Conservation (phyloP, 306 rosid genomes). For the Sindora glabra region DNA sequence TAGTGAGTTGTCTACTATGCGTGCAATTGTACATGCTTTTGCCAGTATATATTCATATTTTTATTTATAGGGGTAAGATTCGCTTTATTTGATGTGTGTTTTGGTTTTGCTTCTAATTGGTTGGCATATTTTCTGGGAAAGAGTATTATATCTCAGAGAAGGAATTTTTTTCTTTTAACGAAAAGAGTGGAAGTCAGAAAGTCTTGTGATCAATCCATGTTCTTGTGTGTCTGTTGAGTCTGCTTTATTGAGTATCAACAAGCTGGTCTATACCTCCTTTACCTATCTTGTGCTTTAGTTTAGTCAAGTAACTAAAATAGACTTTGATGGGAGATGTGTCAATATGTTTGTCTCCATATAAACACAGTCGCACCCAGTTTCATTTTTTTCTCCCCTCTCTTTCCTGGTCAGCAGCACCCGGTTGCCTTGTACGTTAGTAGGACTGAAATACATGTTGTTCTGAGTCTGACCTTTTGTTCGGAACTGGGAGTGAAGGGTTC, state of each 20-base stretch:
- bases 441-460: no score
- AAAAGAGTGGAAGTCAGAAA: background rate
- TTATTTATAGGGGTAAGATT: slow-evolving; percentile 7
- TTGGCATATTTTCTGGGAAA: no score
- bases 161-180: no score
- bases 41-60: background rate
- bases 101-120: background rate
- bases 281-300: background rate
- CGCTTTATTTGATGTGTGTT: background rate
- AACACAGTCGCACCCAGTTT: no score
- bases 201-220: background rate
- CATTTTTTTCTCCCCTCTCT: no score
- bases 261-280: background rate
- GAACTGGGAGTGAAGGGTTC: no score
- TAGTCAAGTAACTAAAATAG: background rate
- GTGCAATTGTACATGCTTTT: background rate
- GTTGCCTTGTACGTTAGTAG: background rate
- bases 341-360: background rate
- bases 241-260: background rate
- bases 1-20: background rate
- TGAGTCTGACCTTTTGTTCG: no score
- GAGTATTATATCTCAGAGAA: no score
- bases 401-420: background rate
- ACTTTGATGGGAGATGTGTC: background rate
- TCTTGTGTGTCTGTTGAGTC: background rate